Evolutionary conservation across 2,329 filamentous ascomycete species (phyloP).

Genomic region (Pseudogymnoascus sp.): DNA sequence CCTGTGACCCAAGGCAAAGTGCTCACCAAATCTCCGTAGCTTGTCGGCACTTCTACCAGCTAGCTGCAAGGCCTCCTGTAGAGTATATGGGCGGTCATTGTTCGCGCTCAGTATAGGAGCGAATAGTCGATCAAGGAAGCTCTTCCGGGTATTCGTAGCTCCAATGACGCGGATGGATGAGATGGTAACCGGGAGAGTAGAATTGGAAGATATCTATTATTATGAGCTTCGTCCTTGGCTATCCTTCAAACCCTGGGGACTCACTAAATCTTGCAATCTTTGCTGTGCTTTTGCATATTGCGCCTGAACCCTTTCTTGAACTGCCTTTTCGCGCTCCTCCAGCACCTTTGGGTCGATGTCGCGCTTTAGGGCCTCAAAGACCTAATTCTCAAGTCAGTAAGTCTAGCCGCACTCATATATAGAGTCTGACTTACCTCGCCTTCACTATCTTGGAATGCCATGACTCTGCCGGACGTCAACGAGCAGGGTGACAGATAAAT

Average conservation of each 20-base stretch:
- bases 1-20: not conserved
- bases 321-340: conserved; percentile 51
- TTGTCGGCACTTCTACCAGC: conserved; percentile 64
- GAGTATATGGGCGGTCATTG: conserved; percentile 60
- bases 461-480: not conserved
- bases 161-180: conserved; percentile 78
- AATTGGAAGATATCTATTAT: conserved; percentile 66
- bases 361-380: conserved; percentile 53
- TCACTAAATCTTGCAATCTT: conserved; percentile 58
- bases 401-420: conserved; percentile 29
- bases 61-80: conserved; percentile 69
- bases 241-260: conserved; percentile 16
- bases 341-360: conserved; percentile 50
- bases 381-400: conserved; percentile 31
- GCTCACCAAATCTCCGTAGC: conserved; percentile 70
- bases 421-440: conserved; percentile 36
- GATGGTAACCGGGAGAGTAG: conserved; percentile 79
- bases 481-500: not conserved
- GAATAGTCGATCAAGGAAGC: conserved; percentile 77
- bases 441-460: conserved; percentile 24
- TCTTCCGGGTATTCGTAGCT: conserved; percentile 71
- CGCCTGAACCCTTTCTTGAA: conserved; percentile 37
- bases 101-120: conserved; percentile 66
- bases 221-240: not conserved
- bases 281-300: conserved; percentile 44